Percentiles rank a stretch among this genome's conserved stretches.
phyloP scores from a whole-genome alignment of 805 yeast species.

The Cyberlindnera galapagoensis region DNA sequence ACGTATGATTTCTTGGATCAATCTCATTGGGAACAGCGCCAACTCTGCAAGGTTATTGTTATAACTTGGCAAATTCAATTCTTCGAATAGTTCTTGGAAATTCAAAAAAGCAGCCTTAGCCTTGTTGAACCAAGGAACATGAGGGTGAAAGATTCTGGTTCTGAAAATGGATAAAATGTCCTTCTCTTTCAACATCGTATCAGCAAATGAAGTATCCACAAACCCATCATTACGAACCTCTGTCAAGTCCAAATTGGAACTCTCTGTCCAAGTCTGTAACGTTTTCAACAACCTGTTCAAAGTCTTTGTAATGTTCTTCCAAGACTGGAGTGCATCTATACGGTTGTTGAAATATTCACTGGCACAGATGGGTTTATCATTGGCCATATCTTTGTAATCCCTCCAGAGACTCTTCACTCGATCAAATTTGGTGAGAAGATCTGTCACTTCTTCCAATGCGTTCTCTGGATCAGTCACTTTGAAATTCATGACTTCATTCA shows the following conservation, averaged over 20 bases:
- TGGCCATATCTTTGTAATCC: constrained; percentile 67
- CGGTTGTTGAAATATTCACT: constrained; percentile 56
- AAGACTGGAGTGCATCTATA: constrained; percentile 73
- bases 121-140: constrained; percentile 78
- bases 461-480: constrained; percentile 41
- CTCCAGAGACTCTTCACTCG: constrained; percentile 74
- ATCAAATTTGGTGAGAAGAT: constrained; percentile 54
- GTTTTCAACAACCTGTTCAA: constrained; percentile 55
- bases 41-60: constrained; percentile 58
- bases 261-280: constrained; percentile 77
- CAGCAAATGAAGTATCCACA: constrained; percentile 72
- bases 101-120: constrained; percentile 66
- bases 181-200: constrained; percentile 72
- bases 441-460: constrained; percentile 46
- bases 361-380: constrained; percentile 68
- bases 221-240: constrained; percentile 31
- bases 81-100: constrained; percentile 54
- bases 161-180: constrained; percentile 68
- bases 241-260: constrained; percentile 65
- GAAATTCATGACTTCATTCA: constrained; percentile 64
- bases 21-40: constrained; percentile 68
- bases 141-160: constrained; percentile 56
- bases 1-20: constrained; percentile 72
- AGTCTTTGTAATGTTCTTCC: constrained; percentile 72
- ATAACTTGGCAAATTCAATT: constrained; percentile 68